Conservation (phyloP, 352 stramenopile genomes). For the Phytophthora tentaculata region DNA sequence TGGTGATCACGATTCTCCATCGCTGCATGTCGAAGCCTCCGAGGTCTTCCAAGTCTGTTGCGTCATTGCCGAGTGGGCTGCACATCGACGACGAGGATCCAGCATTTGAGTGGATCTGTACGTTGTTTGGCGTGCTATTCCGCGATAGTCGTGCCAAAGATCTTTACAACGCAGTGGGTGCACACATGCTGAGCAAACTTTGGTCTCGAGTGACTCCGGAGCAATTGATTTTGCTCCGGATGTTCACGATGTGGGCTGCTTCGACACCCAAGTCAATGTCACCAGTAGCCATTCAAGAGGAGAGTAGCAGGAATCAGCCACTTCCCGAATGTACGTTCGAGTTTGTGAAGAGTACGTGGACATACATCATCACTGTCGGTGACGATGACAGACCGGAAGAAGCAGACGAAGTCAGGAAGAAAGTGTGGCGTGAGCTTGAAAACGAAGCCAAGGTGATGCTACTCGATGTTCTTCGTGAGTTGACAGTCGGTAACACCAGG, state of each 20-base stretch:
- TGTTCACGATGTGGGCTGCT: conserved; percentile 73
- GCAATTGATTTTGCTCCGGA: conserved; percentile 79
- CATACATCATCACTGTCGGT: conserved; percentile 45
- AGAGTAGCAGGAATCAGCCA: conserved; percentile 7
- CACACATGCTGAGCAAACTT: conserved; percentile 77
- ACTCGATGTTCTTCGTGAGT: conserved; percentile 69
- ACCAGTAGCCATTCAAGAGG: not conserved
- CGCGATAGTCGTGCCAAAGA: conserved; percentile 49
- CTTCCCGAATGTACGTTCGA: conserved; percentile 44
- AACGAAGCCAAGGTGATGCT: conserved; percentile 80
- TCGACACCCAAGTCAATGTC: conserved; percentile 7
- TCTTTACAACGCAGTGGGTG: conserved; percentile 76
- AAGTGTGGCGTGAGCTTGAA: conserved; percentile 79
- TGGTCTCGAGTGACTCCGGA: conserved; percentile 85
- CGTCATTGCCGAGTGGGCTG: not conserved
- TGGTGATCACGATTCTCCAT: conserved; percentile 80
- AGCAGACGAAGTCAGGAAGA: conserved; percentile 61
- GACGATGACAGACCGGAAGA: conserved; percentile 70
- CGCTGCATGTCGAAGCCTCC: conserved; percentile 62
- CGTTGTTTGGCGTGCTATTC: conserved; percentile 73
- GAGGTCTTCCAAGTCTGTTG: conserved; percentile 5
- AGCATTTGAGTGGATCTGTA: conserved; percentile 82
- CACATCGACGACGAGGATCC: conserved; percentile 57
- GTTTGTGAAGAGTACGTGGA: conserved; percentile 65
- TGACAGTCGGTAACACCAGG: conserved; percentile 39